These are phyloP conservation scores for Paramecium octaurelia DNA, from an alignment of 73 alveolate genomes.

Conservation along the genomic window DNA sequence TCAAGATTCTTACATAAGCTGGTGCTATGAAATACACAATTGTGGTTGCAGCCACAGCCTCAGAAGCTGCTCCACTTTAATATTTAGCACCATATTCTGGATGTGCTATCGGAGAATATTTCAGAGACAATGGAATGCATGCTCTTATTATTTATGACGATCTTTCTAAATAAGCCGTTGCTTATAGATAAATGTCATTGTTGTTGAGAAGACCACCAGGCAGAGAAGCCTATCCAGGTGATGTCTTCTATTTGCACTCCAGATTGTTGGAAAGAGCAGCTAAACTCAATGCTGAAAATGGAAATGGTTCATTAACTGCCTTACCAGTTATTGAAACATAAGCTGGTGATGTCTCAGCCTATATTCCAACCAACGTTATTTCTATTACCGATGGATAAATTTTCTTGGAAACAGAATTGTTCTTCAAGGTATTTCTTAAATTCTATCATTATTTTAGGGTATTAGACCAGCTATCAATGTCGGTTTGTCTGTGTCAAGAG, in stretches of 20 bases:
- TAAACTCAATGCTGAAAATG: conserved; percentile 84
- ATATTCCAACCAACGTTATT: conserved; percentile 97
- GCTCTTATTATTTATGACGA: conserved; percentile 96
- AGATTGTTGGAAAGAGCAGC: conserved; percentile 96
- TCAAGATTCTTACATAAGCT: conserved; percentile 74
- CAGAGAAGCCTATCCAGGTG: conserved; percentile 98
- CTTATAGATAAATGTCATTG: conserved; percentile 93
- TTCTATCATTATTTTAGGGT: conserved; percentile 60
- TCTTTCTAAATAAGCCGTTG: conserved; percentile 96
- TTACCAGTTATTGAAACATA: conserved; percentile 97
- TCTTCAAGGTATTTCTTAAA: conserved; percentile 67
- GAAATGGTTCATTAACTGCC: conserved; percentile 96
- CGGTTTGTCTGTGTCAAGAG: conserved; percentile 98
- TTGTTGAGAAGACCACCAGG: conserved; percentile 97
- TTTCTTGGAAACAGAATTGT: conserved; percentile 95
- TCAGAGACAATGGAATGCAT: conserved; percentile 98
- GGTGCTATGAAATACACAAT: conserved; percentile 92
- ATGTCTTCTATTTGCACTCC: conserved; percentile 81
- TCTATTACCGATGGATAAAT: conserved; percentile 98
- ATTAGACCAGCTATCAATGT: conserved; percentile 98
- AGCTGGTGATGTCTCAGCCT: conserved; percentile 98
- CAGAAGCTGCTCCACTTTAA: conserved; percentile 94
- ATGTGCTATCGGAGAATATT: conserved; percentile 97
- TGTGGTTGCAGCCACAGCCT: conserved; percentile 96
- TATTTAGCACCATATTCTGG: conserved; percentile 97